phyloP scores from a whole-genome alignment of 2,329 filamentous ascomycete species.

The Clarireedia sp. region DNA sequence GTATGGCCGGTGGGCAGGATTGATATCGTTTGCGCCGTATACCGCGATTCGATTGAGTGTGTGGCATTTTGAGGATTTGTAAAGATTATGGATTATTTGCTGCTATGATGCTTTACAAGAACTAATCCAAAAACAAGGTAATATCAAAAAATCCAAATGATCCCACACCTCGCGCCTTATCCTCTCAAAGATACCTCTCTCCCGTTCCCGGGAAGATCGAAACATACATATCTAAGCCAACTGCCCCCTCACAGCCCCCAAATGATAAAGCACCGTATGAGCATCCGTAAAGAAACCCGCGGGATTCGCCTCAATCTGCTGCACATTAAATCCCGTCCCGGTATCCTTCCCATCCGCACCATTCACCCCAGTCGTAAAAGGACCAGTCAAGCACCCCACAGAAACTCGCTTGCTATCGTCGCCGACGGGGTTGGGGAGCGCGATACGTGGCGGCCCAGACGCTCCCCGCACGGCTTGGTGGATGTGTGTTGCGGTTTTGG shows the following conservation, averaged over 20 bases:
- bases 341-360: constrained; percentile 36
- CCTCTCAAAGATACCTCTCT: too few relatives aligned
- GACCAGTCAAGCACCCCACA: constrained; percentile 30
- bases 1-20: too few relatives aligned
- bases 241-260: constrained; percentile 42
- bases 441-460: constrained; percentile 39
- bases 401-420: constrained; percentile 27
- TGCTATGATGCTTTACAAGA: too few relatives aligned
- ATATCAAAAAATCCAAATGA: too few relatives aligned
- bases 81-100: too few relatives aligned
- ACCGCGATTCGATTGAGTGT: too few relatives aligned
- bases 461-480: constrained; percentile 38
- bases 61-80: too few relatives aligned
- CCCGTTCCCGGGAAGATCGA: too few relatives aligned
- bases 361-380: constrained; percentile 36
- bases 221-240: constrained; percentile 18
- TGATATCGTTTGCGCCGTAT: too few relatives aligned
- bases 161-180: too few relatives aligned
- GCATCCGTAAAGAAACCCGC: constrained; percentile 41
- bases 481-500: constrained; percentile 42
- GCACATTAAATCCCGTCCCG: constrained; percentile 38
- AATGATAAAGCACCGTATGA: constrained; percentile 35
- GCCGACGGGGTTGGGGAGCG: constrained; percentile 37
- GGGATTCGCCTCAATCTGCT: constrained; percentile 40
- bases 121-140: too few relatives aligned